These are phyloP conservation scores for Saccharomycopsis guyanensis DNA, from an alignment of 805 yeast genomes.

Conservation along the genomic window DNA sequence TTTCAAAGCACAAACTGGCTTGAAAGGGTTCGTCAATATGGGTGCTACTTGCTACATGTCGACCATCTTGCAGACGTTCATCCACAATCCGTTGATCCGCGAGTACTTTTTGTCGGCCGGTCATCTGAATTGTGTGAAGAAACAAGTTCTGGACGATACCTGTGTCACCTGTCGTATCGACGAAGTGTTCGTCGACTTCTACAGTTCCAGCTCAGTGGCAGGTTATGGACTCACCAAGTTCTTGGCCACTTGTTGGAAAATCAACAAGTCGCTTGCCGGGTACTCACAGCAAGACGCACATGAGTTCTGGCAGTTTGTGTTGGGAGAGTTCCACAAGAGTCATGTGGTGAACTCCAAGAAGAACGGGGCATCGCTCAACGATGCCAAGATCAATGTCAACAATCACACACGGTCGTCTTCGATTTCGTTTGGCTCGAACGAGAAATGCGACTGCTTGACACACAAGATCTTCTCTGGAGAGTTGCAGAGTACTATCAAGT, in stretches of 20 bases:
- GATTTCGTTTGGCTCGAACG: slow-evolving; percentile 12
- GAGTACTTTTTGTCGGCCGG: slow-evolving; percentile 69
- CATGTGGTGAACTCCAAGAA: slow-evolving; percentile 24
- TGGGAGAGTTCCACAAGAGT: slow-evolving; percentile 71
- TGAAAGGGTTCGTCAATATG: slow-evolving; percentile 84
- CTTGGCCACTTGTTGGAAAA: slow-evolving; percentile 81
- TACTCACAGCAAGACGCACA: slow-evolving; percentile 98
- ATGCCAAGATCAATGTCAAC: slow-evolving; percentile 22
- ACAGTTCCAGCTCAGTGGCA: slow-evolving; percentile 48
- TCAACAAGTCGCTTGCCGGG: slow-evolving; percentile 81
- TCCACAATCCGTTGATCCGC: slow-evolving; percentile 85
- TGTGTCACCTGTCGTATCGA: slow-evolving; percentile 87
- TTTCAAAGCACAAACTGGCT: slow-evolving; percentile 59
- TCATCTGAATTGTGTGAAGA: slow-evolving; percentile 49
- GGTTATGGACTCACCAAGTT: slow-evolving; percentile 80
- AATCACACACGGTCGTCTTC: slow-evolving; percentile 19
- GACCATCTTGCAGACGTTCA: slow-evolving; percentile 76
- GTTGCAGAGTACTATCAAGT: slow-evolving; percentile 69
- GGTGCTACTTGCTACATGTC: slow-evolving; percentile 98
- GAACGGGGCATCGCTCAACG: slow-evolving; percentile 23
- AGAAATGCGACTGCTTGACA: slow-evolving; percentile 63
- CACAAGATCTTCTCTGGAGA: slow-evolving; percentile 82
- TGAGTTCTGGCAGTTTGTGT: slow-evolving; percentile 89
- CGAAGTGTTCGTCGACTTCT: slow-evolving; percentile 67
- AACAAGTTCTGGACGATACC: slow-evolving; percentile 23